A percentile compares a stretch with the other conserved stretches of the same genome.
These are phyloP conservation scores for Blastobotrys illinoisensis DNA, from an alignment of 1,139 yeast genomes.

Conservation along the genomic window DNA sequence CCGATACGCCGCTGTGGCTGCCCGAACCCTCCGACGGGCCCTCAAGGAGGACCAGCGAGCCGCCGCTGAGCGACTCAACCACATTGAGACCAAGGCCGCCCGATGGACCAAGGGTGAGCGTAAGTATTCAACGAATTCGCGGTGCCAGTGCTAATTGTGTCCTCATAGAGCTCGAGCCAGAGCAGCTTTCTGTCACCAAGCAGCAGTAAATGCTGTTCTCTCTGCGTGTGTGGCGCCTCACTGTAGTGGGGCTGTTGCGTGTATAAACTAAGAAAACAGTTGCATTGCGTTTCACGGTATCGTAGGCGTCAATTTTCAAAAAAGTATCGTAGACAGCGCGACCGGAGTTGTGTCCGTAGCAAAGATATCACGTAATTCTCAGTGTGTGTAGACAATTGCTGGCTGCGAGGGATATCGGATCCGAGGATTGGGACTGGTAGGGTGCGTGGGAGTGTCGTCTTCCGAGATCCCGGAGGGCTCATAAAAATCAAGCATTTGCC, in stretches of 20 bases:
- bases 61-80: conserved; percentile 68
- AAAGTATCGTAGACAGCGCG: not conserved
- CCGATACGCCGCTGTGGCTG: conserved; percentile 88
- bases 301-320: not conserved
- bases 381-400: not conserved
- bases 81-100: conserved; percentile 70
- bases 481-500: not conserved
- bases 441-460: not conserved
- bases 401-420: not conserved
- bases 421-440: not conserved
- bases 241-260: not conserved
- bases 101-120: conserved; percentile 65
- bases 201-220: conserved; percentile 15
- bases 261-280: not conserved
- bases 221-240: not conserved
- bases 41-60: conserved; percentile 83
- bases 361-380: not conserved
- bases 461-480: not conserved
- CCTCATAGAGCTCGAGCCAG: conserved; percentile 19
- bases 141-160: conserved; percentile 1
- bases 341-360: not conserved
- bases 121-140: conserved; percentile 20
- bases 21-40: conserved; percentile 81
- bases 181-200: conserved; percentile 19
- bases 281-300: not conserved